These are phyloP conservation scores for Trypanosoma mega DNA, from an alignment of 208 protist species.

Conservation along the genomic window DNA sequence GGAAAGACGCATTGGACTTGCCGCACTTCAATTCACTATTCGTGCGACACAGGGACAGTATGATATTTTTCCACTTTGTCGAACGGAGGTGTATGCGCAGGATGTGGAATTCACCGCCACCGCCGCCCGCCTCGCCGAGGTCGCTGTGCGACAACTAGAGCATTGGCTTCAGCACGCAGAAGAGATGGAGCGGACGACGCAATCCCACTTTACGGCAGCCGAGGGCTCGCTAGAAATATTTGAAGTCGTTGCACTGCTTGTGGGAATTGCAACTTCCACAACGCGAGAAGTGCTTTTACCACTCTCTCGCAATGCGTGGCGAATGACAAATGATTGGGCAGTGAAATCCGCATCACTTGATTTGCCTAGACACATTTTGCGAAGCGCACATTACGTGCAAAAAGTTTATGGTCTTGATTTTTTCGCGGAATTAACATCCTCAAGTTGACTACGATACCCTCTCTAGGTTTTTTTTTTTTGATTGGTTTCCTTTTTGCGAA, in stretches of 20 bases:
- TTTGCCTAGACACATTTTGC: not conserved
- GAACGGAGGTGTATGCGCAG: not conserved
- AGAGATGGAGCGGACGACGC: not conserved
- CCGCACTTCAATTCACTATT: not conserved
- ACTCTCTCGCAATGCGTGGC: not conserved
- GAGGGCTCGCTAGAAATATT: not conserved
- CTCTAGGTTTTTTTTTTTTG: conserved; percentile 9
- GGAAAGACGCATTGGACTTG: not conserved
- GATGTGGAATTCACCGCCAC: not conserved
- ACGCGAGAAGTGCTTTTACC: too few species aligned
- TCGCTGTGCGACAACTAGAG: not conserved
- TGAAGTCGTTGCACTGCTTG: not conserved
- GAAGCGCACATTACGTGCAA: not conserved
- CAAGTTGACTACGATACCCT: not conserved
- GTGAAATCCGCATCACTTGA: not conserved
- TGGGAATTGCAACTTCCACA: too few species aligned
- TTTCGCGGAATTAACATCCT: too few species aligned
- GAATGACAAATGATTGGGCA: not conserved
- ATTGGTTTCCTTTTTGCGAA: too few species aligned
- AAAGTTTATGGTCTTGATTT: too few species aligned
- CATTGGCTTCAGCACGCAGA: not conserved
- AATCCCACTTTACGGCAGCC: not conserved
- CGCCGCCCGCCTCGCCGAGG: not conserved
- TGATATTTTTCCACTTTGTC: conserved; percentile 2
- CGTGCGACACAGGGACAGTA: not conserved